Conservation (phyloP, 441 rosid species). For the Adansonia madagascariensis region DNA sequence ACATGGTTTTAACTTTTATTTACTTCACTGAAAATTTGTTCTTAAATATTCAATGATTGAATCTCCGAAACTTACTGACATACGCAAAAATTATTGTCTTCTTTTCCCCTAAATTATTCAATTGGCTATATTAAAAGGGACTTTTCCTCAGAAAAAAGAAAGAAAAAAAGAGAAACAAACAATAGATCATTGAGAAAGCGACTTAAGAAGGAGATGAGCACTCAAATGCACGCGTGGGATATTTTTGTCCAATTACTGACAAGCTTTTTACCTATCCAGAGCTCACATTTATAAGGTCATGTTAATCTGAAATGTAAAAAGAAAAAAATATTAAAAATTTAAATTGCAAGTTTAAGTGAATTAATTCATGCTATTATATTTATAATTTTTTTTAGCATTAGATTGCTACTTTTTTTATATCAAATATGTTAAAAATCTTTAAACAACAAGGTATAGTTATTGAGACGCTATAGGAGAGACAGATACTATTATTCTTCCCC, state of each 20-base stretch:
- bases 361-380: too few species aligned
- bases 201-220: not conserved
- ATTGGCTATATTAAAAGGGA: not conserved
- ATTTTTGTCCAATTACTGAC: not conserved
- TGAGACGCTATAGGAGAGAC: not conserved
- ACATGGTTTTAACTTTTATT: not conserved
- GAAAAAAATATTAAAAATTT: not conserved
- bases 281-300: not conserved
- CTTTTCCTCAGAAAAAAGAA: not conserved
- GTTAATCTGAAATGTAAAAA: not conserved
- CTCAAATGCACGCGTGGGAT: not conserved
- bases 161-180: not conserved
- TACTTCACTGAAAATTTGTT: not conserved
- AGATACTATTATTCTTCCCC: not conserved
- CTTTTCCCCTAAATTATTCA: not conserved
- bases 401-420: not conserved
- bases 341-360: too few species aligned
- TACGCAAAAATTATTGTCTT: not conserved
- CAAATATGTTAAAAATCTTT: not conserved
- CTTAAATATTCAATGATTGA: not conserved
- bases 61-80: conserved; percentile 3
- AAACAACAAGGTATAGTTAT: conserved; percentile 15
- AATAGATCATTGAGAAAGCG: not conserved
- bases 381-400: too few species aligned
- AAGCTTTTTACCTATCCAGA: not conserved